Base-by-base conservation (phyloP, 352 stramenopile genomes). In the Phytopythium cucurbitacearum region DNA sequence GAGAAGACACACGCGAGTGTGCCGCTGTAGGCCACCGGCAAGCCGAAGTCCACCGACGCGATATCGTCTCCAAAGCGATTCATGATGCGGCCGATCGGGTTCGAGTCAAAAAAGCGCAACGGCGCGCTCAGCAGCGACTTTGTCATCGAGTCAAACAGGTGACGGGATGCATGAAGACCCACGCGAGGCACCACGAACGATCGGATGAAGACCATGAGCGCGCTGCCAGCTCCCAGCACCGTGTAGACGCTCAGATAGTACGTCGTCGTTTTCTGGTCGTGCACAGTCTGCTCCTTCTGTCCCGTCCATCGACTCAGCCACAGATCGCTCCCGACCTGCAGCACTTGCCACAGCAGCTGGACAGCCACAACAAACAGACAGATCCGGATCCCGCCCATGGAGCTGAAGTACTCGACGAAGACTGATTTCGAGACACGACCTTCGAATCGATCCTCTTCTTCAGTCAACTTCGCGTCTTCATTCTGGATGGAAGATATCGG, bases 81-180 rank as follows among this genome's bases (percentile, higher is more conserved):
- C 10, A 93, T 65, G 51, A 94, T 88, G 21, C 80, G 82, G 39
- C 82, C 82, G 7, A 81, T 71, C 1, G 85, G 81, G 2, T 80
- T 95, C 35, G 82, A 85, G 71, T 95, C 81, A 56, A 93, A 95
- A 65, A 95, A 94, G 3, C 76, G 75, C 28, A 59, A 85, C 3
- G 86, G 62, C 80, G 82, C 63, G 50, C 73, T 63, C 71, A 96
- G 51, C 73, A 99, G 97, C 44, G 96, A 78, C 16, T 94, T 90
- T n/a, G 96, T 51, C 48, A 97, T 51, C 8, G 66, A 51, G 34
- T 78, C 59, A 56, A 91, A 89, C 4, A 97, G 51, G 7, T 63
- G 62, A 8, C 62, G 70, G 53, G 67, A 80, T 1, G 80, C 88
- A 28, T 67, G 67, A 10, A 95, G 67, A 10, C 69, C 72, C 28